Evolutionary conservation across 2,329 filamentous ascomycete species (phyloP), one percentile per base, ranked within the genome.

Genomic region (Fonsecaea erecta): DNA sequence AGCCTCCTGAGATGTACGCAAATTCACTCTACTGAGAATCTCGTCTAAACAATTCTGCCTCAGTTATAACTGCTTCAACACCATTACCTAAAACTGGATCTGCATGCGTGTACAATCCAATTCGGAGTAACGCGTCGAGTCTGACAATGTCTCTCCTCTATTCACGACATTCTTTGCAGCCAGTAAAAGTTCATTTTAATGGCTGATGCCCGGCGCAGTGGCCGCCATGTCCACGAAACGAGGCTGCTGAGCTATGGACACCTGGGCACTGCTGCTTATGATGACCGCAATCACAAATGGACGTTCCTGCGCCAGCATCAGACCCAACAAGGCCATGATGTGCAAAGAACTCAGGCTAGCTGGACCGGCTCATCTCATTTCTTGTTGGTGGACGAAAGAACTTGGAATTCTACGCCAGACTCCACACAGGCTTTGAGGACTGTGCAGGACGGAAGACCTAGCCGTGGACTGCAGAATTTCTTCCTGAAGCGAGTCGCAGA

Each of bases 231-330:
- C n/a, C 70, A 70, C 52, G 68, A 70, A 60, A 62, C 68, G 4
- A 69, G 59, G 35, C 57, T 57, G 6, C 37, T 71, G n/a, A 67
- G 48, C 21, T 71, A 70, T 59, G 70, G 70, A 48, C 67, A 69
- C 54, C 63, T 70, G 37, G 70, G 70, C 8, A 71, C 65, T 24
- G 64, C 67, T 9, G 65, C 53, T 21, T 71, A 71, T 35, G 61
- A 71, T 61, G 60, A 61, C 11, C 30, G 46, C 24, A 56, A 30
- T 21, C 59, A 68, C 30, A 46, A 34, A 28, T 71, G 70, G 70
- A 60, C 26, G 5, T 71, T 71, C 35, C 56, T 68, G 26, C 68
- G 68, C 14, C 60, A 59, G 37, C 46, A 46, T 30, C 51, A 52
- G 16, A 18, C 18, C 12, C 43, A 14, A 37, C n/a, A 53, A 18